Evolutionary conservation across 768 basidiomycete species (phyloP), one percentile per base, ranked within the genome.

Genomic region (Lactarius vividus): DNA sequence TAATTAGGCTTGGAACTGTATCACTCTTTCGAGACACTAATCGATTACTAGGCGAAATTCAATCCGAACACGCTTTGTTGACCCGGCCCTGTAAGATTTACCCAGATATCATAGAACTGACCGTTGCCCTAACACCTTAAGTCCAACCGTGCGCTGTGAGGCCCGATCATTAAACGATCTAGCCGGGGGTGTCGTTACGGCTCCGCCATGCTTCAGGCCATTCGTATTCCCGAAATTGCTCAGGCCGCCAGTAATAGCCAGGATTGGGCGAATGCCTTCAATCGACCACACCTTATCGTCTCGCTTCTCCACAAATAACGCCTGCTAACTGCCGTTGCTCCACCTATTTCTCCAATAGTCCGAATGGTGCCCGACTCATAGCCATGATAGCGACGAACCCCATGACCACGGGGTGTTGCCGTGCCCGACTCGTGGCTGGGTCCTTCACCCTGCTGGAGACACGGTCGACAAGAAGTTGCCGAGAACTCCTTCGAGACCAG

Each of bases 271-370:
- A 55, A 54, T 42, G 28, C 26, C 42, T 42, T 5, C 52, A 39
- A 23, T 11, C 28, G 42, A 18, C 33, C 76, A 62, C 64, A 78
- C 77, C 73, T 46, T 57, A 37, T 37, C 13, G 20, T 44, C 4
- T 13, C 46, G 20, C 42, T 59, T 42, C 42, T 23, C 42, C 56
- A 49, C 59, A 40, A 33, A 40, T 56, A 57, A 29, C 16, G 46
- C 65, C 65, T 62, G 60, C 37, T 46, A 57, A 66, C 55, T 35
- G 35, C 60, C 39, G 29, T 39, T 33, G 53, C 59, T 31, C 49
- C 61, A 39, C 56, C 31, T 18, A 28, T 46, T 28, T 46, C 26
- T 33, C 54, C 53, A 65, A 56, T 46, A 39, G 54, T 53, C 59
- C 59, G 35, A 23, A 23, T 33, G 20, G 63, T 44, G 33, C 54